A percentile compares a stretch with the other conserved stretches of the same genome.
phyloP scores from a whole-genome alignment of 2,329 filamentous ascomycete genomes.

The Exserohilum turcica region DNA sequence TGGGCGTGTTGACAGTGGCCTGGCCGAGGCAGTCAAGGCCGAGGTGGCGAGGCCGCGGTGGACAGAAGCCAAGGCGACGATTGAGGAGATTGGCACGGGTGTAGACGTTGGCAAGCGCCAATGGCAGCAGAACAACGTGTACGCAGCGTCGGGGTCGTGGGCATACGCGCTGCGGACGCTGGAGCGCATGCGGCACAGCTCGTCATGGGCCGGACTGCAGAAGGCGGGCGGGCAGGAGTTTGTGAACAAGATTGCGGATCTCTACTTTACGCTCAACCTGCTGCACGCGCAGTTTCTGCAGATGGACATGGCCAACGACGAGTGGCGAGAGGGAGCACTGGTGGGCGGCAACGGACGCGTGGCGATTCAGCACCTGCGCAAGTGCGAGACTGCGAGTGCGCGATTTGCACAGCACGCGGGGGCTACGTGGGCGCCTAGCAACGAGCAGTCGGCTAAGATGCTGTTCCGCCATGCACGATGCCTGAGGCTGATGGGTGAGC shows the following conservation, averaged over 20 bases:
- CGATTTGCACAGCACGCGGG: conserved; percentile 31
- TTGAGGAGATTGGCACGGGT: conserved; percentile 32
- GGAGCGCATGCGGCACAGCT: conserved; percentile 36
- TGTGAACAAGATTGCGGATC: conserved; percentile 29
- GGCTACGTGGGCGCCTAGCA: conserved; percentile 32
- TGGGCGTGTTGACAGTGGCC: conserved; percentile 21
- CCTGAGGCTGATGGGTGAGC: conserved; percentile 21
- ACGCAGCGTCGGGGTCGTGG: conserved; percentile 28
- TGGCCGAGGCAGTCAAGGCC: conserved; percentile 18
- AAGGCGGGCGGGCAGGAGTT: conserved; percentile 29
- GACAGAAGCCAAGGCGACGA: conserved; percentile 29
- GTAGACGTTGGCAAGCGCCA: conserved; percentile 36
- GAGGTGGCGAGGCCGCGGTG: conserved; percentile 30
- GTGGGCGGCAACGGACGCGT: conserved; percentile 22
- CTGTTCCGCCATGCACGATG: conserved; percentile 30
- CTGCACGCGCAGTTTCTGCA: conserved; percentile 31
- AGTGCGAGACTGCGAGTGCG: conserved; percentile 29
- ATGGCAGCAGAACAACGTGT: conserved; percentile 32
- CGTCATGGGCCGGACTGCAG: conserved; percentile 29
- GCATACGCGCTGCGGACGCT: conserved; percentile 31
- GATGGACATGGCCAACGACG: conserved; percentile 26
- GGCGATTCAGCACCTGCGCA: conserved; percentile 24
- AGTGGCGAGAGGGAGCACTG: not conserved
- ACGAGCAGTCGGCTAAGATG: conserved; percentile 32
- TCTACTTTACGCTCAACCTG: conserved; percentile 34